A percentile compares a stretch with the other conserved stretches of the same genome.
phyloP scores from a whole-genome alignment of 2,329 filamentous ascomycete species.

The Dactylonectria macrodidyma region DNA sequence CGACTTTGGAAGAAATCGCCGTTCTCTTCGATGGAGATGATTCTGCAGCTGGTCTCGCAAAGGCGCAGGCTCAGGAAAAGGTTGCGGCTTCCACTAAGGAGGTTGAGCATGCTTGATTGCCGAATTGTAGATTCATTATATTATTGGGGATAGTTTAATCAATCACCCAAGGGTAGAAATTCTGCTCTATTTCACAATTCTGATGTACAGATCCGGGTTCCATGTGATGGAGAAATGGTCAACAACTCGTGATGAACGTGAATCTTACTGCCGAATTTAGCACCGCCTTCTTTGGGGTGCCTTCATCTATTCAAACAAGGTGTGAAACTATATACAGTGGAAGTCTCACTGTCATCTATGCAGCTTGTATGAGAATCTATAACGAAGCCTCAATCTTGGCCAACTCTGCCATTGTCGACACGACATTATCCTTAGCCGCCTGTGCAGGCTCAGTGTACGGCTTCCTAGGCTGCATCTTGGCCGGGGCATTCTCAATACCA shows the following conservation, averaged over 20 bases:
- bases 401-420: conserved; percentile 56
- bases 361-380: conserved; percentile 10
- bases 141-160: too few species aligned
- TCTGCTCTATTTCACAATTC: too few species aligned
- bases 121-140: not conserved
- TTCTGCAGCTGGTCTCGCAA: conserved; percentile 42
- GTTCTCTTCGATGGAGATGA: conserved; percentile 42
- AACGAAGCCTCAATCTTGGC: conserved; percentile 58
- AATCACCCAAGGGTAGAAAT: too few species aligned
- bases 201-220: too few species aligned
- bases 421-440: conserved; percentile 59
- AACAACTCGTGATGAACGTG: too few species aligned
- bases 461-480: conserved; percentile 70
- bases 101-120: conserved; percentile 36
- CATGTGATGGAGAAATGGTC: too few species aligned
- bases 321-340: not conserved
- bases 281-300: not conserved
- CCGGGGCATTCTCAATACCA: conserved; percentile 68
- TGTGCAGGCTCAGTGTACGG: conserved; percentile 69
- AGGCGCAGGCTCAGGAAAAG: conserved; percentile 40
- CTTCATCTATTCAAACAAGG: not conserved
- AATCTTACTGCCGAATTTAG: not conserved
- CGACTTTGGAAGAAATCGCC: conserved; percentile 45
- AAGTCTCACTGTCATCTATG: not conserved
- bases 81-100: conserved; percentile 22